Evolutionary conservation across 192 early-diverging fungal genomes (phyloP).

Genomic region (Coemansia sp.): DNA sequence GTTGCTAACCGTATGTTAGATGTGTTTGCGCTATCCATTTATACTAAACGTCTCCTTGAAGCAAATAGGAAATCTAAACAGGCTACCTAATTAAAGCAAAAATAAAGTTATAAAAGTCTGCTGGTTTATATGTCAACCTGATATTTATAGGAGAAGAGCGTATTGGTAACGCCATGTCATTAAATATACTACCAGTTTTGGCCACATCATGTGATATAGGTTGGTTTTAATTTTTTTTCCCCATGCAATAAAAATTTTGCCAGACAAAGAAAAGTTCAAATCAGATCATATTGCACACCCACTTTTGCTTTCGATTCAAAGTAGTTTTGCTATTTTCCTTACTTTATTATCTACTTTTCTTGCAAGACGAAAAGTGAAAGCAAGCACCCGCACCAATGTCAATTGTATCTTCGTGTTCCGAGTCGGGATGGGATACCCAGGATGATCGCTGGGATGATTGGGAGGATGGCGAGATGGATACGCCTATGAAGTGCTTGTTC

Average conservation of each 20-base stretch:
- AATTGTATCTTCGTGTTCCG: slow-evolving; percentile 39
- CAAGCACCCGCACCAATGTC: slow-evolving; percentile 24
- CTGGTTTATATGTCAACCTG: background rate
- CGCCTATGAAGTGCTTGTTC: slow-evolving; percentile 70
- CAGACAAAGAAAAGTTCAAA: no score
- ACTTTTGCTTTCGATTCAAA: no score
- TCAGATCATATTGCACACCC: no score
- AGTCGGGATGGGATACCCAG: slow-evolving; percentile 54
- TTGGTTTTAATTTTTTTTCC: background rate
- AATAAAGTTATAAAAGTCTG: no score
- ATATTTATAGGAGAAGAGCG: background rate
- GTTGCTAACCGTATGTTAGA: background rate
- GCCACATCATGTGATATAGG: background rate
- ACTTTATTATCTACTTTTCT: background rate
- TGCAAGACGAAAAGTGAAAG: background rate
- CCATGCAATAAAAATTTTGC: background rate
- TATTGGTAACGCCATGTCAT: background rate
- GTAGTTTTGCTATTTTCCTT: background rate
- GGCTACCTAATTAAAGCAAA: no score
- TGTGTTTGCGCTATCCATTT: no score
- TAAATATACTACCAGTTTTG: background rate
- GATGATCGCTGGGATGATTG: slow-evolving; percentile 72
- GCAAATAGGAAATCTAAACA: no score
- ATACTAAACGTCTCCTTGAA: no score
- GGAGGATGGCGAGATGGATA: slow-evolving; percentile 64